These are phyloP conservation scores for Pelargonium cotyledonis DNA, from an alignment of 441 rosid species.

Conservation along the genomic window DNA sequence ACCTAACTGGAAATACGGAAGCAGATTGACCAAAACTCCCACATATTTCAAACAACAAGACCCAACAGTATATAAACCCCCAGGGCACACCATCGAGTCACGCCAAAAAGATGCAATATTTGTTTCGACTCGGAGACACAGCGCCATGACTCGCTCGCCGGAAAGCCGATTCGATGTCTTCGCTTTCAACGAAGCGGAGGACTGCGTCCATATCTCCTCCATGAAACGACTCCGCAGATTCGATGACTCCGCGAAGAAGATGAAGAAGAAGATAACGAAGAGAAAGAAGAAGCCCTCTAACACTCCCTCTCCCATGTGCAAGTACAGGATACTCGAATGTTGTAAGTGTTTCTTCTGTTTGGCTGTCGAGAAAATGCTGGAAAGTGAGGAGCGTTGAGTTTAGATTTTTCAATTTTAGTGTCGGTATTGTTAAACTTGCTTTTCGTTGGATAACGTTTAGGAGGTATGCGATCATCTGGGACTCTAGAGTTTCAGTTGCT, in stretches of 20 bases:
- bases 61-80: background rate
- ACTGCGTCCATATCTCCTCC: conserved; percentile 1
- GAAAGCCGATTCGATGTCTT: background rate
- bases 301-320: conserved; percentile 2
- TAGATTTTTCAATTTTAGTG: too few relatives aligned
- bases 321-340: background rate
- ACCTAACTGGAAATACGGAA: background rate
- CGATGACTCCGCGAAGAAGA: background rate
- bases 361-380: too few relatives aligned
- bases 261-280: background rate
- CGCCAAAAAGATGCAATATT: background rate
- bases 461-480: background rate
- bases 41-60: background rate
- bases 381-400: too few relatives aligned
- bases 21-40: background rate
- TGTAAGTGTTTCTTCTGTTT: background rate
- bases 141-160: background rate
- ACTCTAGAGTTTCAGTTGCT: background rate
- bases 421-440: too few relatives aligned
- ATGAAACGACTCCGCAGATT: background rate
- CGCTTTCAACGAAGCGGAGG: conserved; percentile 3
- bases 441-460: too few relatives aligned
- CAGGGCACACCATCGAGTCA: background rate
- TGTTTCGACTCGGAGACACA: background rate
- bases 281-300: background rate